These are phyloP conservation scores for Debaryomyces maramus DNA, from an alignment of 805 yeast genomes.

Conservation along the genomic window DNA sequence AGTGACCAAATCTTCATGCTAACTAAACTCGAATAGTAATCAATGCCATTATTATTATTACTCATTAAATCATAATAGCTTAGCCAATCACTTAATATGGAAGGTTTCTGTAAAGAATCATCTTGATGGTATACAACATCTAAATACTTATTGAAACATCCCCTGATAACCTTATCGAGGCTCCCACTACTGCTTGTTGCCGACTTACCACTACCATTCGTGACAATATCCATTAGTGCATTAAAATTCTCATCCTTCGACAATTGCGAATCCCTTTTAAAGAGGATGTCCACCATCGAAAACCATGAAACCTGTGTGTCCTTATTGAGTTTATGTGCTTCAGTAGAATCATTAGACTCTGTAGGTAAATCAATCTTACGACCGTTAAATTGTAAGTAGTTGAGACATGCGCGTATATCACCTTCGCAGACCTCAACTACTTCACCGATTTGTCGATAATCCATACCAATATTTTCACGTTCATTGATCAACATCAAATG, in stretches of 20 bases:
- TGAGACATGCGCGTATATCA: constrained; percentile 84
- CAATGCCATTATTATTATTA: constrained; percentile 33
- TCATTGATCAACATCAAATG: constrained; percentile 49
- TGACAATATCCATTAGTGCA: constrained; percentile 46
- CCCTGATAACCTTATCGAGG: constrained; percentile 64
- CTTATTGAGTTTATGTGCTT: constrained; percentile 37
- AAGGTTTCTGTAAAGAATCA: constrained; percentile 58
- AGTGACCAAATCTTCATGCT: constrained; percentile 61
- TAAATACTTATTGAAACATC: constrained; percentile 70
- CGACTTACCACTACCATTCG: constrained; percentile 38
- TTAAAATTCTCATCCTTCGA: constrained; percentile 50
- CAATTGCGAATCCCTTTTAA: constrained; percentile 49
- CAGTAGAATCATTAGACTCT: background rate
- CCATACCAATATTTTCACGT: constrained; percentile 51
- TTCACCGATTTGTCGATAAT: constrained; percentile 56
- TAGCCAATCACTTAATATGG: constrained; percentile 72
- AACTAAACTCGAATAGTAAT: constrained; percentile 55
- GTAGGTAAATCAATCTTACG: constrained; percentile 13
- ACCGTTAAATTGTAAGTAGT: constrained; percentile 69
- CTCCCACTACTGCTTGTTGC: constrained; percentile 37
- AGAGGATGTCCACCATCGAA: constrained; percentile 58
- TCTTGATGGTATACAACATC: constrained; percentile 62
- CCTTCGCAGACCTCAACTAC: constrained; percentile 72
- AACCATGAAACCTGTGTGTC: constrained; percentile 71
- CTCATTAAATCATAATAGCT: constrained; percentile 63